Percentiles rank a stretch among this genome's conserved stretches.
These are phyloP conservation scores for Kluyveromyces sp. DNA, from an alignment of 1,139 yeast species.

Conservation along the genomic window DNA sequence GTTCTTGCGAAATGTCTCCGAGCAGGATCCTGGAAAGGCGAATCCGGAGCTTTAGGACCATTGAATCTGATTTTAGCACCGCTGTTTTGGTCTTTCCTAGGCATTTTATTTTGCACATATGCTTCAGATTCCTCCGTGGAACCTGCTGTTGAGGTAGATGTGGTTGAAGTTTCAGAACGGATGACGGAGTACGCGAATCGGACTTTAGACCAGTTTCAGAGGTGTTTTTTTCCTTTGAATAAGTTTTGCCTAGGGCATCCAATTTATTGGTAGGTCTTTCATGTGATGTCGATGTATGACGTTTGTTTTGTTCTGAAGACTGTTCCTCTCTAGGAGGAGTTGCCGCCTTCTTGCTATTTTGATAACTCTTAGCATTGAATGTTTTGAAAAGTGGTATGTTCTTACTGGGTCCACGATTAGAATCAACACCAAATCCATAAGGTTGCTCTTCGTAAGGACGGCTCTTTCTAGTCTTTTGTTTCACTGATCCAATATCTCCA, in stretches of 20 bases:
- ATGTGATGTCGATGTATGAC: neutral
- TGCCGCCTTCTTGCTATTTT: constrained; percentile 6
- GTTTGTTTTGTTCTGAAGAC: neutral
- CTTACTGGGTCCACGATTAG: constrained; percentile 1
- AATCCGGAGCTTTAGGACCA: constrained; percentile 3
- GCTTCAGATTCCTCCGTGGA: constrained; percentile 4
- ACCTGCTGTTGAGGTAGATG: neutral
- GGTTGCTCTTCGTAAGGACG: constrained; percentile 29
- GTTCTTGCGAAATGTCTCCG: constrained; percentile 22
- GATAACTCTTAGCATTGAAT: constrained; percentile 13
- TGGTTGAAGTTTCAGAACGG: neutral
- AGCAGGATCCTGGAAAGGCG: constrained; percentile 13
- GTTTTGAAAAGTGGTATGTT: constrained; percentile 6
- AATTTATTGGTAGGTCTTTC: neutral
- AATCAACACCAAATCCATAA: constrained; percentile 27
- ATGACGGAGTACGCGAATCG: constrained; percentile 1
- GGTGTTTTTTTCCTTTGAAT: neutral
- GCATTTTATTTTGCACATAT: constrained; percentile 6
- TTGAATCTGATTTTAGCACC: neutral
- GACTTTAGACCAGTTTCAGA: constrained; percentile 8
- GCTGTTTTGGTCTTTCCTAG: neutral
- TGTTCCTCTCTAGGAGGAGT: constrained; percentile 5
- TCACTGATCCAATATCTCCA: neutral
- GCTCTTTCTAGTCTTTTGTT: constrained; percentile 12
- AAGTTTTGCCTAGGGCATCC: neutral